Evolutionary conservation across 179 eudicot genomes (phyloP), one percentile per base, ranked within the genome.

Genomic region (Drosera spatulata): DNA sequence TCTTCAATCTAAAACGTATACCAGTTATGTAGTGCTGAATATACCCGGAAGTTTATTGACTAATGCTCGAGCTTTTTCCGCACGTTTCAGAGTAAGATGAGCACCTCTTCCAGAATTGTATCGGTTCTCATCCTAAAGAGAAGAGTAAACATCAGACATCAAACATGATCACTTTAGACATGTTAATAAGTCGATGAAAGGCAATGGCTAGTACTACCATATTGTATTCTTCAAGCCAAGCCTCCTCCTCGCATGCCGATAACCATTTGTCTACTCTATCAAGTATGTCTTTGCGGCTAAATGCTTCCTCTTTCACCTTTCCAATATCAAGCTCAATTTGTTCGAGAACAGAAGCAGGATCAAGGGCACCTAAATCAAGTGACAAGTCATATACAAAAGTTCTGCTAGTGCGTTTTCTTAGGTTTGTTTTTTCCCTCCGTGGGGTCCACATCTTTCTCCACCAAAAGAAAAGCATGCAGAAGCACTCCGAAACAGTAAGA

Each of bases 261-360:
- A 86, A 61, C 96, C 96, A 93, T 78, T 93, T 93, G 70, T 93
- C 95, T 61, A 86, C 90, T 73, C 69, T 93, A 60, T 93, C 99
- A 48, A 93, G 79, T 59, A 89, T 78, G 40, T 93, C 99, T 73
- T 84, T 89, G 59, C 99, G 81, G 80, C 88, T 81, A 59, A 86
- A 82, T 10, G 97, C 90, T 76, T 86, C 97, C 69, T 86, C 97
- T 71, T 93, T 93, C 9, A 86, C 80, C 70, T 77, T 82, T 39
- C 69, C 75, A 57, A 93, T 77, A 71, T 82, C 81, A 61, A 79
- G 69, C 80, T 89, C 99, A 56, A 22, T 22, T 22, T 22, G 33
- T 22, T 22, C 33, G 33, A 22, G 33, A 22, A 22, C 33, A 22
- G 72, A 62, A 70, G 75, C 76, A 53, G 97, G 84, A 69, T 93